A percentile compares a stretch with the other conserved stretches of the same genome.
These are phyloP conservation scores for Bondarzewia mesenterica DNA, from an alignment of 1,284 basidiomycete genomes.

Conservation along the genomic window DNA sequence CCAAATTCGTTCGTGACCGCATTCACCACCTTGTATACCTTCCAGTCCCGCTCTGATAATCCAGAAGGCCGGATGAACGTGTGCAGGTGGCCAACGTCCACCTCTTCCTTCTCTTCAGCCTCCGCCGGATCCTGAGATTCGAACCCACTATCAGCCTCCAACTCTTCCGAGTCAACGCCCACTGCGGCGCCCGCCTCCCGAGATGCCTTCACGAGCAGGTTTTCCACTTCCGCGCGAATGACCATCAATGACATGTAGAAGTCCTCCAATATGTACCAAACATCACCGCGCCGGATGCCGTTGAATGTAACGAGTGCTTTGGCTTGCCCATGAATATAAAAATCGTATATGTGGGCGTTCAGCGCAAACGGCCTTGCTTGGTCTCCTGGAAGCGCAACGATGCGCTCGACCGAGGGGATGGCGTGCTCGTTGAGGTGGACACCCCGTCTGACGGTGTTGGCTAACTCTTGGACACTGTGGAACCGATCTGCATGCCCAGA, in stretches of 20 bases:
- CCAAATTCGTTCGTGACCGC: slow-evolving; percentile 37
- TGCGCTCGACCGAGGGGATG: slow-evolving; percentile 44
- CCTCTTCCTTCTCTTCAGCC: slow-evolving; percentile 21
- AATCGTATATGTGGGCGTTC: slow-evolving; percentile 62
- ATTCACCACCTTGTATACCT: slow-evolving; percentile 42
- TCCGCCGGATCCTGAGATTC: slow-evolving; percentile 22
- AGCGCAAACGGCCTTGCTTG: slow-evolving; percentile 27
- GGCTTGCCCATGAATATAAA: slow-evolving; percentile 56
- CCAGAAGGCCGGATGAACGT: slow-evolving; percentile 26
- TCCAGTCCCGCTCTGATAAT: slow-evolving; percentile 43
- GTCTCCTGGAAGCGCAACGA: slow-evolving; percentile 22
- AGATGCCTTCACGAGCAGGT: background rate
- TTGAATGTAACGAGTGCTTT: slow-evolving; percentile 41
- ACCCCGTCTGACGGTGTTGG: slow-evolving; percentile 40
- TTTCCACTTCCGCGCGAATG: background rate
- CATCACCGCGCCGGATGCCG: slow-evolving; percentile 38
- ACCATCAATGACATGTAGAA: background rate
- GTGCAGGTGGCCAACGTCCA: slow-evolving; percentile 11
- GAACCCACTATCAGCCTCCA: slow-evolving; percentile 28
- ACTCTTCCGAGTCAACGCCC: slow-evolving; percentile 15
- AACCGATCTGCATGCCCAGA: slow-evolving; percentile 56
- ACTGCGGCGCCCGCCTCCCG: slow-evolving; percentile 18
- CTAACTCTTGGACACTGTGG: slow-evolving; percentile 39
- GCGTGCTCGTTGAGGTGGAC: slow-evolving; percentile 48
- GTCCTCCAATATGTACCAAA: background rate